phyloP scores from a whole-genome alignment of 2,329 filamentous ascomycete genomes.

The Venturia effusa region DNA sequence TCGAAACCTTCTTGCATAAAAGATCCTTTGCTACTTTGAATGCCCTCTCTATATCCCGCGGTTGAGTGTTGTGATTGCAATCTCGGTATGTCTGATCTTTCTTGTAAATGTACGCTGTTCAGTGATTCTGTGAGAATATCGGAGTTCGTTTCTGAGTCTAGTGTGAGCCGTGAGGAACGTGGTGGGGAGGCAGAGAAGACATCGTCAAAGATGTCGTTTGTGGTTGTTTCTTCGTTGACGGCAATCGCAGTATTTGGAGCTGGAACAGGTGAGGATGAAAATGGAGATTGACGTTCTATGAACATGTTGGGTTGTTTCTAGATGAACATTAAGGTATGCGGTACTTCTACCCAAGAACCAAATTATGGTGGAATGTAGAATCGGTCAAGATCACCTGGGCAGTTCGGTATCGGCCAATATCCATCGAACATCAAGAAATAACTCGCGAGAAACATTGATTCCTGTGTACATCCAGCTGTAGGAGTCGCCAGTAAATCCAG shows the following conservation, averaged over 20 bases:
- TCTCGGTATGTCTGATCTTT: conserved; percentile 56
- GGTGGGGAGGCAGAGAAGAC: conserved; percentile 1
- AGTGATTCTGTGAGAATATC: not conserved
- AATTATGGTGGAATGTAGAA: not conserved
- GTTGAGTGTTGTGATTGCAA: conserved; percentile 69
- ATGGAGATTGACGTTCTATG: not conserved
- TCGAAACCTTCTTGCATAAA: conserved; percentile 85
- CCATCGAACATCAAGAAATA: too few species aligned
- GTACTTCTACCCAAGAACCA: not conserved
- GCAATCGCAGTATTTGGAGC: not conserved
- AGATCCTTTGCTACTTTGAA: conserved; percentile 61
- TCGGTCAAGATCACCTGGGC: not conserved
- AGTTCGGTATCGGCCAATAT: too few species aligned
- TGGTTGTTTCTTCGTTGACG: not conserved
- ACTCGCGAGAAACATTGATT: too few species aligned
- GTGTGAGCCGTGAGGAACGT: not conserved
- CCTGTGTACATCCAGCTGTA: too few species aligned
- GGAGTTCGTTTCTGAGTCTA: not conserved
- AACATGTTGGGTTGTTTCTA: not conserved
- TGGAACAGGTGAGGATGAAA: not conserved
- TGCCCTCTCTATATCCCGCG: conserved; percentile 82
- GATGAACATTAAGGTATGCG: not conserved
- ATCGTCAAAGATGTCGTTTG: not conserved
- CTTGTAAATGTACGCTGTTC: not conserved
- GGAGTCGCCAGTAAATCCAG: too few species aligned